Conservation (phyloP, 176 grass and related monocot species). For the Musa troglodytarum region DNA sequence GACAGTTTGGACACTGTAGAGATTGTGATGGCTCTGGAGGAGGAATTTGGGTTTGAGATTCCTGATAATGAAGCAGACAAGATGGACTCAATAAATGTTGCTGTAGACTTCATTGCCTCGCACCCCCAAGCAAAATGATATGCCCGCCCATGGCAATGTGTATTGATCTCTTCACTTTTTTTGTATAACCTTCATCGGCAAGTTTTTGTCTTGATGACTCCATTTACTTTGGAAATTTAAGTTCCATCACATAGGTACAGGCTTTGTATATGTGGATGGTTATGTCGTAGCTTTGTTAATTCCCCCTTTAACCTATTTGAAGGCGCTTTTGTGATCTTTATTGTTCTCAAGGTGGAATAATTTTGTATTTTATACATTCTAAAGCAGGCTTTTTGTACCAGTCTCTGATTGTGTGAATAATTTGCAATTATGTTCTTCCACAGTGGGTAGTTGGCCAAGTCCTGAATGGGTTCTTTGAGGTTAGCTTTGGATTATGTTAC, state of each 20-base stretch:
- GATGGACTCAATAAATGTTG: constrained; percentile 2
- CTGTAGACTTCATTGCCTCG: constrained; percentile 6
- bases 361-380: background rate
- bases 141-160: no score
- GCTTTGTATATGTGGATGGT: background rate
- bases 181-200: background rate
- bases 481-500: background rate
- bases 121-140: constrained; percentile 9
- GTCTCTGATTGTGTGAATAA: background rate
- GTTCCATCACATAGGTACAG: background rate
- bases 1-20: constrained; percentile 10
- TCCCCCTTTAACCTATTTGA: background rate
- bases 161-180: no score
- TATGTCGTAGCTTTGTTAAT: background rate
- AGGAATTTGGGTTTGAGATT: constrained; percentile 10
- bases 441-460: background rate
- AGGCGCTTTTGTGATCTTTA: constrained; percentile 1
- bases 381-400: background rate
- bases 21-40: constrained; percentile 12
- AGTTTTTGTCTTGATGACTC: background rate
- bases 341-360: background rate
- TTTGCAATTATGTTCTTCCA: background rate
- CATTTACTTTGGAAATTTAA: background rate
- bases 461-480: background rate
- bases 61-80: constrained; percentile 14